Base-by-base conservation (phyloP, 2,329 filamentous ascomycete genomes). In the Endocalyx cinctus region DNA sequence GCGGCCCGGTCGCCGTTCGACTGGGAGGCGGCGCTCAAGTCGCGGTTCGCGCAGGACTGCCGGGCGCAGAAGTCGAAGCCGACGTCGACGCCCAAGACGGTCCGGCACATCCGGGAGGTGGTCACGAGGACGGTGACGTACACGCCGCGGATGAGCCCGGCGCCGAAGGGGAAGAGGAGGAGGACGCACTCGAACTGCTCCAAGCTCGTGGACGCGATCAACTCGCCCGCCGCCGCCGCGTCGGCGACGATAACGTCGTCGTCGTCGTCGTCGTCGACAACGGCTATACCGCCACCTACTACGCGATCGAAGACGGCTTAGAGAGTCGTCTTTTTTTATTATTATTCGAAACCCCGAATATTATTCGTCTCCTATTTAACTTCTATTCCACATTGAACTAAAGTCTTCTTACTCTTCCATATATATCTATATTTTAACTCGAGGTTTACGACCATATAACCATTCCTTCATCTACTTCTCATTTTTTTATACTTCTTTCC, bases 41-140 rank as follows among this genome's bases (percentile, higher is more conserved):
- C 72, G 28, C 72, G 77, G 32, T 80, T 78, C 48, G 71, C 76
- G 39, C 82, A 83, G 34, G 60, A 67, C 52, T 68, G 67, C 56
- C 67, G 55, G 50, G 64, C 33, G 63, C 73, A 70, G 43, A 75
- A 76, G 55, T 55, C 71, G 12, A 67, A 75, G 25, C 74, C 72
- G 43, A 75, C 76, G 55, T 55, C 71, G 12, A 67, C 75, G 25
- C 74, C 72, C 45, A 79, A 79, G 19, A 80, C 71, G 48, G 69
- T 81, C 36, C 76, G 81, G 39, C 74, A 83, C 54, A 87, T 96
- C 38, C 73, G 87, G 34, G 88, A 96, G 59, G 87, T 96, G 5
- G 85, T 96, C 33, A 96, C 89, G n/a, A 77, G 88, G 48, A 96
- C 88, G 12, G 86, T 95, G 39, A 95, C 87, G 25, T 95, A 94